phyloP scores from a whole-genome alignment of 2,329 filamentous ascomycete genomes.

The Botrytis hyacinthi region DNA sequence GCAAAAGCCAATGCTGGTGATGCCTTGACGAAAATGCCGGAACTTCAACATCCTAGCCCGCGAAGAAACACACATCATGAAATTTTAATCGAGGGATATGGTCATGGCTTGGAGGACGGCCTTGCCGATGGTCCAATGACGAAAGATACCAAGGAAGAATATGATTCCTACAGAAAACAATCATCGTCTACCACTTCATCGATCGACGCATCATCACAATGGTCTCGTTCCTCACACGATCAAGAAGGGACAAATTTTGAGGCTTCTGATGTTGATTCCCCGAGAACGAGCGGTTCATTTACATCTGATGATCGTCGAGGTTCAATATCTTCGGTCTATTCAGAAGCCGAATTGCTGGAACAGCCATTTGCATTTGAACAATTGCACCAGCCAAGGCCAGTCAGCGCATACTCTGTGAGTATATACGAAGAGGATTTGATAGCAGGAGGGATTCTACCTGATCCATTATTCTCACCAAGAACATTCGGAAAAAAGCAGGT shows the following conservation, averaged over 20 bases:
- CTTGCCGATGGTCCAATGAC: neutral
- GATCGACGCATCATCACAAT: conserved; percentile 5
- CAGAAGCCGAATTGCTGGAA: neutral
- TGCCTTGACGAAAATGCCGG: conserved; percentile 30
- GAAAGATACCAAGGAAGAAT: neutral
- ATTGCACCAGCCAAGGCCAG: conserved; percentile 13
- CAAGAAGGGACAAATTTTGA: conserved; percentile 11
- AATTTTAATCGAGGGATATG: conserved; percentile 53
- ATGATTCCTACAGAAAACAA: neutral
- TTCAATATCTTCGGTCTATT: conserved; percentile 2
- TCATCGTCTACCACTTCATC: conserved; percentile 5
- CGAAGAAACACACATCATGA: conserved; percentile 45
- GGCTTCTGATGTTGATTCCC: neutral
- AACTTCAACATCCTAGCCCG: conserved; percentile 32
- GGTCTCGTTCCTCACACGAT: conserved; percentile 18
- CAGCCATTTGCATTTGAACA: neutral
- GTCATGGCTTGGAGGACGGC: conserved; percentile 44
- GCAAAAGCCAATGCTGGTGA: conserved; percentile 39
- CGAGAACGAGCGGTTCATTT: conserved; percentile 14
- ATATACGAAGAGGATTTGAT: conserved; percentile 22
- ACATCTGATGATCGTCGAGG: neutral
- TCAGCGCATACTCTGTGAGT: conserved; percentile 27
- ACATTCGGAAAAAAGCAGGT: neutral
- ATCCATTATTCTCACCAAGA: neutral
- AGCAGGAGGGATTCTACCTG: neutral